Percentiles rank a stretch among this genome's conserved stretches.
These are phyloP conservation scores for Boletus insuetus DNA, from an alignment of 768 basidiomycete genomes.

Conservation along the genomic window DNA sequence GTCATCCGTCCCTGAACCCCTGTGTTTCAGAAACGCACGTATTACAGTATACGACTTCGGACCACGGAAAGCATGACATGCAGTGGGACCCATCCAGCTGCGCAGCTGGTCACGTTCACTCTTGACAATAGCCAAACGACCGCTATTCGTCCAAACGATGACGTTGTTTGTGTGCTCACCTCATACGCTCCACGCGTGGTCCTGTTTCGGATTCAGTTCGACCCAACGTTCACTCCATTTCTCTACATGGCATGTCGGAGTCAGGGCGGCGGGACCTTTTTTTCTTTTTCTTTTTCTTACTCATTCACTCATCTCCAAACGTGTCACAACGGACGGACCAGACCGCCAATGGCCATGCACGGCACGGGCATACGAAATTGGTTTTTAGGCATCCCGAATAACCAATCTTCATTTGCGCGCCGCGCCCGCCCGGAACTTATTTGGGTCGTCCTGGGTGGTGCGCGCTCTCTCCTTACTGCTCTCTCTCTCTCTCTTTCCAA, in stretches of 20 bases:
- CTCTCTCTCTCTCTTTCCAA: not conserved
- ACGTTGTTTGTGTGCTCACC: conserved; percentile 3
- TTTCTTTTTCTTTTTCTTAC: too few species aligned
- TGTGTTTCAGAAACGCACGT: conserved; percentile 11
- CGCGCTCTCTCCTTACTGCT: not conserved
- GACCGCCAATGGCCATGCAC: too few species aligned
- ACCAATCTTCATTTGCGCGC: conserved; percentile 5
- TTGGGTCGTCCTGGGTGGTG: not conserved
- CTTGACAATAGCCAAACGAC: too few species aligned
- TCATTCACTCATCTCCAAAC: too few species aligned
- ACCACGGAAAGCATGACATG: too few species aligned
- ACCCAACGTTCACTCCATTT: not conserved
- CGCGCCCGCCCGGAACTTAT: conserved; percentile 1
- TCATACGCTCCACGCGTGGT: not conserved
- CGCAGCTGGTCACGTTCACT: too few species aligned
- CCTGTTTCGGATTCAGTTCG: not conserved
- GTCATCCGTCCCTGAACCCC: not conserved
- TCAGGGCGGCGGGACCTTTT: conserved; percentile 8
- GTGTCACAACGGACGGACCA: not conserved
- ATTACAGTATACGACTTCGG: not conserved
- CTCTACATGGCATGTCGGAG: not conserved
- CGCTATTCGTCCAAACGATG: not conserved
- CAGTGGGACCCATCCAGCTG: too few species aligned
- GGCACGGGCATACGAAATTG: not conserved
- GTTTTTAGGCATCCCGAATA: conserved; percentile 8